phyloP scores from a whole-genome alignment of 352 stramenopile species.

The Phytophthora megakarya region DNA sequence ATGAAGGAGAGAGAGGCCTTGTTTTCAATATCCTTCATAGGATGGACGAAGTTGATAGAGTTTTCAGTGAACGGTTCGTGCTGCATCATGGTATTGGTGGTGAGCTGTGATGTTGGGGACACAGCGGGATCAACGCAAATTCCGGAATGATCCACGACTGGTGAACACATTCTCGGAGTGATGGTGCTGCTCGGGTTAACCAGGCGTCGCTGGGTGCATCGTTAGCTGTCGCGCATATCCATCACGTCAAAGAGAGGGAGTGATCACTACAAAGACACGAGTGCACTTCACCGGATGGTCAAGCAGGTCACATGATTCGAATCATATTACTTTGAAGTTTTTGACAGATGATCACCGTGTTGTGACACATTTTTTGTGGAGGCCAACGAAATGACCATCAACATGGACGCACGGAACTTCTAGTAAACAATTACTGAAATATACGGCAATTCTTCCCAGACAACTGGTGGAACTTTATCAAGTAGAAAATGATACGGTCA shows the following conservation, averaged over 20 bases:
- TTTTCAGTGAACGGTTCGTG: conserved; percentile 24
- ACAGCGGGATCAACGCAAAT: conserved; percentile 27
- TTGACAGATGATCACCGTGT: no score
- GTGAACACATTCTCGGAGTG: conserved; percentile 18
- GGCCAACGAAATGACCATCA: no score
- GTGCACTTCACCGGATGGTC: no score
- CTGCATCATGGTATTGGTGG: conserved; percentile 13
- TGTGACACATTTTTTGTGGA: no score
- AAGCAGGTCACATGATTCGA: no score
- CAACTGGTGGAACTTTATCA: no score
- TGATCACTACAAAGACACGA: no score
- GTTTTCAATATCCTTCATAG: conserved; percentile 19
- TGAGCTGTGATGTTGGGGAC: conserved; percentile 20
- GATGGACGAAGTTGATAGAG: conserved; percentile 1
- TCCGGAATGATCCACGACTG: conserved; percentile 21
- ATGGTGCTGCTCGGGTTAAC: conserved; percentile 22
- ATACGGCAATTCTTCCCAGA: no score
- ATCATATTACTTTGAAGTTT: no score
- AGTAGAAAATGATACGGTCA: no score
- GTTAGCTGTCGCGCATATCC: conserved; percentile 37
- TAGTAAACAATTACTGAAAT: no score
- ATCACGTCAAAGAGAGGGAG: conserved; percentile 35
- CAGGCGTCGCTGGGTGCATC: conserved; percentile 24
- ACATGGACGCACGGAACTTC: no score
- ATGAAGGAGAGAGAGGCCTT: conserved; percentile 43